Evolutionary conservation across 176 grass and related monocot species (phyloP).

Genomic region (Phragmites australis): DNA sequence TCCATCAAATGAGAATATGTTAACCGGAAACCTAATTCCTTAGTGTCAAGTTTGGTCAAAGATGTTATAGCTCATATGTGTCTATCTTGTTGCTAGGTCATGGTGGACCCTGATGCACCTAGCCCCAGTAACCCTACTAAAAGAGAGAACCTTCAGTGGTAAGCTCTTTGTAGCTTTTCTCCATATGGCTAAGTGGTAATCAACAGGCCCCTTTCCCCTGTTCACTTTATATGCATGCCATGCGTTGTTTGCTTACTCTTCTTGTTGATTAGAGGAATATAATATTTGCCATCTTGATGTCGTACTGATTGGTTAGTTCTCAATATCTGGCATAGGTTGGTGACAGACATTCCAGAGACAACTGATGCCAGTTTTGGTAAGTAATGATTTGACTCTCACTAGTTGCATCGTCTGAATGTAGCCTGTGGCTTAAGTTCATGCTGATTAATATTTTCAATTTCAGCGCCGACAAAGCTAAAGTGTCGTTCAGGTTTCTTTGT

Average conservation of each 20-base stretch:
- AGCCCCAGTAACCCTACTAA: constrained; percentile 89
- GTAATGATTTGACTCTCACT: constrained; percentile 36
- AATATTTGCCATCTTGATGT: constrained; percentile 26
- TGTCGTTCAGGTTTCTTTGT: neutral
- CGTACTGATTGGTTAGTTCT: constrained; percentile 41
- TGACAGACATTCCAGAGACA: constrained; percentile 95
- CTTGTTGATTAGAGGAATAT: constrained; percentile 33
- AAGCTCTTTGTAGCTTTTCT: constrained; percentile 47
- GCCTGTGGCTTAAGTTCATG: neutral
- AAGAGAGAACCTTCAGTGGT: constrained; percentile 97
- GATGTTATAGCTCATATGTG: constrained; percentile 1
- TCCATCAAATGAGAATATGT: neutral
- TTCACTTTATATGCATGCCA: constrained; percentile 40
- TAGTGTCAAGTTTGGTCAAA: neutral
- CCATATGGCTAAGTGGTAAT: constrained; percentile 34
- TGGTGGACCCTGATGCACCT: constrained; percentile 96
- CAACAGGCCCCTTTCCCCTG: constrained; percentile 8
- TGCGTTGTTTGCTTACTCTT: constrained; percentile 8
- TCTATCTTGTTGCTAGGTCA: constrained; percentile 64
- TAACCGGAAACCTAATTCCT: neutral
- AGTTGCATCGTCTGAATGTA: neutral
- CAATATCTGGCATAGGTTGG: constrained; percentile 68
- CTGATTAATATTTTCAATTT: constrained; percentile 9
- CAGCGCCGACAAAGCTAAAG: neutral
- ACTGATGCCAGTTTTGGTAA: constrained; percentile 83